Evolutionary conservation across 2,329 filamentous ascomycete species (phyloP).

Genomic region (Thelonectria rubi): DNA sequence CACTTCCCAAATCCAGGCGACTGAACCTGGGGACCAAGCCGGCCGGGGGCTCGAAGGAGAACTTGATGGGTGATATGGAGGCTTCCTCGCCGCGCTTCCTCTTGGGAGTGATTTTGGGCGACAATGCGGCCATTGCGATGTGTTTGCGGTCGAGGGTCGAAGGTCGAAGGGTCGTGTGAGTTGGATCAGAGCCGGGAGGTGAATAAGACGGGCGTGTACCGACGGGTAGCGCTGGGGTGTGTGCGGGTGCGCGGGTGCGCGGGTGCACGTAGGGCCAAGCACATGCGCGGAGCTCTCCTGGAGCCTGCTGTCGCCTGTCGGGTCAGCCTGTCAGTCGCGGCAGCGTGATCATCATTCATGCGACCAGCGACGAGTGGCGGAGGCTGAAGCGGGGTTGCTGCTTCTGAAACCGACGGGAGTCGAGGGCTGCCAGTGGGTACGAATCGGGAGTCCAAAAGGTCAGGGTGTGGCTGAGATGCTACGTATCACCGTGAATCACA

Average conservation of each 20-base stretch:
- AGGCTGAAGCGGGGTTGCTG: neutral
- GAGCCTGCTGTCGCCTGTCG: no score
- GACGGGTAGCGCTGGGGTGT: neutral
- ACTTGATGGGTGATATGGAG: constrained; percentile 49
- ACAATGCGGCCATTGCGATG: constrained; percentile 38
- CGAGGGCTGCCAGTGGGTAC: no score
- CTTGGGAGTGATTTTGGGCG: constrained; percentile 52
- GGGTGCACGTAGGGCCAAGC: neutral
- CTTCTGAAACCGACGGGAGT: neutral
- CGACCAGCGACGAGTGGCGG: neutral
- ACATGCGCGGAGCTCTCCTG: neutral
- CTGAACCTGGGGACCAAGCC: constrained; percentile 53
- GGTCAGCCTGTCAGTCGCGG: neutral
- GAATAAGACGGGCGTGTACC: neutral
- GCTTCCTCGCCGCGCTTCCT: constrained; percentile 55
- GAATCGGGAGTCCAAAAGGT: no score
- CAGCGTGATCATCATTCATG: neutral
- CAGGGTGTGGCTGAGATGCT: neutral
- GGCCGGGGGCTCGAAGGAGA: constrained; percentile 56
- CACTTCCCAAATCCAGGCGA: constrained; percentile 57
- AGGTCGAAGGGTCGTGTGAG: no score
- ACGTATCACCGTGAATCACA: neutral
- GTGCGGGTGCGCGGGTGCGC: neutral
- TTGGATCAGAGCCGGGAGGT: neutral
- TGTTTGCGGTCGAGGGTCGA: constrained; percentile 10